phyloP scores from a whole-genome alignment of 2,329 filamentous ascomycete species.

The Rhynchosporium secalis region DNA sequence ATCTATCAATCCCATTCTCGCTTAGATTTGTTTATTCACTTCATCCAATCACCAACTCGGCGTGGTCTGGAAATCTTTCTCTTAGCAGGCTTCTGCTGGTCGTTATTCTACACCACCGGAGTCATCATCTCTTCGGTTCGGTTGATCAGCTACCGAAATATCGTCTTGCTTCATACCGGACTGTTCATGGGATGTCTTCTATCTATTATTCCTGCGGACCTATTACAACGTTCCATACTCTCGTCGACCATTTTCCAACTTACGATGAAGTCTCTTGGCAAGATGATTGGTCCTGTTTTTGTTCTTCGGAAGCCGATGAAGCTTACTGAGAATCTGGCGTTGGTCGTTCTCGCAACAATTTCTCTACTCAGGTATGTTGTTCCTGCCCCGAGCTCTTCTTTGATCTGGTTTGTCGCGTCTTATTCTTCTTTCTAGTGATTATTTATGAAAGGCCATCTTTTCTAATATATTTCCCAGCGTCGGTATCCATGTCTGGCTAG shows the following conservation, averaged over 20 bases:
- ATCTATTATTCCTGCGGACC: background rate
- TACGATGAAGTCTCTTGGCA: background rate
- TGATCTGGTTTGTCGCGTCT: no score
- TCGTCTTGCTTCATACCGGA: background rate
- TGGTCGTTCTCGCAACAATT: background rate
- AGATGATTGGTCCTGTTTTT: background rate
- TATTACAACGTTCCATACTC: background rate
- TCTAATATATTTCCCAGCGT: background rate
- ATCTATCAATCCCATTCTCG: background rate
- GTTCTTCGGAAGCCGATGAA: background rate
- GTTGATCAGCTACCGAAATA: background rate
- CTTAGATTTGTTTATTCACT: background rate
- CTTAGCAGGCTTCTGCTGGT: background rate
- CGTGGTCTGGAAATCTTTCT: background rate
- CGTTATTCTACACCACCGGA: background rate
- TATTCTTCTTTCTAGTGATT: no score
- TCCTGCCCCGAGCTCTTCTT: no score
- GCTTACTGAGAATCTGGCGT: background rate
- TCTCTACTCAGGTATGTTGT: background rate
- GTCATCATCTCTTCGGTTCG: constrained; percentile 4
- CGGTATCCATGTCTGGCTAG: background rate
- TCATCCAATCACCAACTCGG: background rate
- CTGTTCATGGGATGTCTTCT: background rate
- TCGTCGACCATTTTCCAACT: background rate
- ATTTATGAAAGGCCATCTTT: no score